Base-by-base conservation (phyloP, 2,329 filamentous ascomycete genomes). In the Nemania sp. region DNA sequence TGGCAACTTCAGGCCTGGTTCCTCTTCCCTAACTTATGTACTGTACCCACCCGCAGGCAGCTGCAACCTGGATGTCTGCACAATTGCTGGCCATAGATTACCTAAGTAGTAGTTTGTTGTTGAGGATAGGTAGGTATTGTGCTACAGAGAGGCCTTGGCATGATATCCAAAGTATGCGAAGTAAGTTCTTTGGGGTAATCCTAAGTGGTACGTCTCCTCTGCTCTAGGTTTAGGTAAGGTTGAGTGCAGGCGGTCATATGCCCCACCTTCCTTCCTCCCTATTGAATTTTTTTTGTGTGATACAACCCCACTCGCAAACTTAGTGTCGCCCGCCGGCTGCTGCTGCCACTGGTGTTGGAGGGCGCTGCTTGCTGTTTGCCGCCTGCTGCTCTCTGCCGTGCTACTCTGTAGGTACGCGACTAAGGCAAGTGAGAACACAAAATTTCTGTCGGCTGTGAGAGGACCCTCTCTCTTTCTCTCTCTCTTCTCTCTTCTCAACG, bases 401-500 rank as follows among this genome's bases (percentile, higher is more conserved):
- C 45, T 39, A 40, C n/a, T 22, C 41, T 23, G 39, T 43, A 48
- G 36, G 55, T 52, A 48, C 45, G 64, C 62, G 63, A 66, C 61
- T 61, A 65, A 59, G 55, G 42, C 30, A 33, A 44, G 49, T 48
- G 40, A 58, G 57, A 62, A 61, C 64, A 67, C 65, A 66, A 67
- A 67, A 67, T 63, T 64, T 67, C 63, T 64, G 62, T 61, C 57
- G 61, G 49, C 50, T 54, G 50, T 61, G 63, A 60, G 49, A 47
- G n/a, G 47, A 59, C 61, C 59, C 61, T 64, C 61, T 60, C 62
- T 55, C 60, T 47, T 61, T 68, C 68, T 70, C 64, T 69, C 68
- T 68, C 67, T 62, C 64, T 65, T 67, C 65, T 68, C 67, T 63
- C 65, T 62, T 63, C 65, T 70, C 70, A 72, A 73, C 75, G 73